Percentiles rank a stretch among this genome's conserved stretches.
Conservation (phyloP, 331 rosid genomes). For the Acacia concinna region DNA sequence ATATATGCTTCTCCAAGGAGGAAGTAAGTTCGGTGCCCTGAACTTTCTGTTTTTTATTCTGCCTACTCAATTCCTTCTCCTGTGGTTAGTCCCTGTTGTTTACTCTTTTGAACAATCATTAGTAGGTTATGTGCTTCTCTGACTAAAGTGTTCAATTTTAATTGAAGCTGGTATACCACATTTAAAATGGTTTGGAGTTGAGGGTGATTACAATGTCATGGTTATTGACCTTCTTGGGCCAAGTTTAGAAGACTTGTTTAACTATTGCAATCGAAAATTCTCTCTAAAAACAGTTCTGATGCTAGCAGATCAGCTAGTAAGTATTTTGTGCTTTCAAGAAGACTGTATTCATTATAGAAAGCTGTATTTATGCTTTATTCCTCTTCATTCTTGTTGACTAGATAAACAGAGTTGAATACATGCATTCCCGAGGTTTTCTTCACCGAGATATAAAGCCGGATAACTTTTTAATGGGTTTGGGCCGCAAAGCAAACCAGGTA, state of each 20-base stretch:
- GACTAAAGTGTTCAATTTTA: conserved; percentile 9
- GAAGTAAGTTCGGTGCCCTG: conserved; percentile 66
- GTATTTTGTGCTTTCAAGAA: conserved; percentile 35
- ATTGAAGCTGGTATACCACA: conserved; percentile 90
- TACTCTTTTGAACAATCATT: background rate
- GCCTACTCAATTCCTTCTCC: conserved; percentile 10
- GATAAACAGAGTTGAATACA: conserved; percentile 97
- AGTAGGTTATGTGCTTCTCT: conserved; percentile 16
- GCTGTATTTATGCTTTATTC: conserved; percentile 33
- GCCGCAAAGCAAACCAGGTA: conserved; percentile 99
- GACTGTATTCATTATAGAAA: conserved; percentile 13
- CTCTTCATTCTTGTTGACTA: conserved; percentile 36
- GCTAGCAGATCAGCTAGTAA: conserved; percentile 99
- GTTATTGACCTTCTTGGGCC: conserved; percentile 99
- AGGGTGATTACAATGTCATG: conserved; percentile 97
- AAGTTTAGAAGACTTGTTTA: conserved; percentile 94
- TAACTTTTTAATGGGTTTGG: conserved; percentile 98
- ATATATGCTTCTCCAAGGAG: conserved; percentile 99
- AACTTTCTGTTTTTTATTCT: background rate
- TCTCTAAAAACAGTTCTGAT: conserved; percentile 91
- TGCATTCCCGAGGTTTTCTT: conserved; percentile 97
- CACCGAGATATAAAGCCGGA: conserved; percentile 99
- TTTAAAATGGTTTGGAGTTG: conserved; percentile 98
- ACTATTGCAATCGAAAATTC: conserved; percentile 88
- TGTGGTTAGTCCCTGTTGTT: conserved; percentile 14